Base-by-base conservation (phyloP, 2,329 filamentous ascomycete species). In the Trichophyton simii region DNA sequence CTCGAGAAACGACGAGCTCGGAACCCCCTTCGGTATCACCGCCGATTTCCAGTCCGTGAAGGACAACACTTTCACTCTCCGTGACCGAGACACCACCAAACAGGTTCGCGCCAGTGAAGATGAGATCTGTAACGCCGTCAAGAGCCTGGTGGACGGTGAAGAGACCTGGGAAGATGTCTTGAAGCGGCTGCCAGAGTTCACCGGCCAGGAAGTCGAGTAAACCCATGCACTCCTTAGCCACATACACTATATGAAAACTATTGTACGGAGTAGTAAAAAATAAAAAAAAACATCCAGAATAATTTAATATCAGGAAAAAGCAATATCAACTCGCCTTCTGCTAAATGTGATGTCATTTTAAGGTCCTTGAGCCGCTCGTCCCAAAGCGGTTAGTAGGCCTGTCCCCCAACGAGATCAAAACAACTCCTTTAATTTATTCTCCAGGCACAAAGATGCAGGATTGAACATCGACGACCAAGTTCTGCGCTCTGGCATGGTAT, bases 1-100 rank as follows among this genome's bases (percentile, higher is more conserved):
- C 76, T 86, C 88, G 72, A 86, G 94, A 69, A 96, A 96, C 73
- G 92, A 97, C 75, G 92, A 97, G 78, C 83, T 96, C 63, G 94
- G 92, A 70, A 97, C 94, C 52, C 90, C 92, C 6, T 86, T 96
- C 66, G 92, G 91, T 72, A 86, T 97, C 74, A 97, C 92, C 0
- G 84, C 97, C 63, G 92, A 97, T 75, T 97, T 96, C 82, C 89
- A 97, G 80, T 95, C 89, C 57, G 79, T 96, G 67, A 85, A 95
- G 76, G 91, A 96, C 73, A 84, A 84, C 72, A 88, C 87, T 6
- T 83, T 95, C 71, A 97, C 92, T 0, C 83, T 97, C 66, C 82
- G 92, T 71, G 92, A 97, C 73, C 86, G 91, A 65, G 94, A 97
- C 77, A 87, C 87, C 48, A 96, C 89, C 60, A 88, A 86, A 73